Conservation (phyloP, 2,329 filamentous ascomycete genomes). For the Arthroderma sp. region DNA sequence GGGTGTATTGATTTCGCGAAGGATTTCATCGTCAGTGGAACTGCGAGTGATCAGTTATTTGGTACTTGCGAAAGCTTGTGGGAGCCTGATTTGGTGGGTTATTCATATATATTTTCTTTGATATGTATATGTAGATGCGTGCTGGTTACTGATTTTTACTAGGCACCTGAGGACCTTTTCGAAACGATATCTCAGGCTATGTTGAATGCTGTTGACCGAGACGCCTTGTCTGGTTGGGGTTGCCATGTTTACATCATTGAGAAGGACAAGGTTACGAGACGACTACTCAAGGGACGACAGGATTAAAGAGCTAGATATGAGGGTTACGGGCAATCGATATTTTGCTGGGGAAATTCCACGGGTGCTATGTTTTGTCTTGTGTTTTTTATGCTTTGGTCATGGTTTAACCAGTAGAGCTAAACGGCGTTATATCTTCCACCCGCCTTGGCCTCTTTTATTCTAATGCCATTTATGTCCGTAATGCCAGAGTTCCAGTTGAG, state of each 20-base stretch:
- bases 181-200: constrained; percentile 96
- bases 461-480: no score
- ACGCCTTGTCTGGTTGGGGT: constrained; percentile 94
- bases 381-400: neutral
- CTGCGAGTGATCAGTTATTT: constrained; percentile 92
- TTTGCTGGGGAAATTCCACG: neutral
- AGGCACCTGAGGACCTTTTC: constrained; percentile 89
- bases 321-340: neutral
- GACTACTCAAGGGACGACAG: constrained; percentile 94
- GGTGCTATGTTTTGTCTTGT: neutral
- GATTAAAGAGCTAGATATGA: constrained; percentile 44
- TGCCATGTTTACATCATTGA: constrained; percentile 99
- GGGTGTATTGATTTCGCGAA: constrained; percentile 99
- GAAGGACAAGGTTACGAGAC: constrained; percentile 99
- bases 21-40: constrained; percentile 97
- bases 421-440: no score
- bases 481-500: no score
- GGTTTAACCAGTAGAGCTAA: no score
- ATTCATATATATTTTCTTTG: neutral
- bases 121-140: neutral
- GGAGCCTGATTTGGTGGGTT: constrained; percentile 85
- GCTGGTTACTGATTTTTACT: neutral
- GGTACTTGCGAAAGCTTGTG: constrained; percentile 96
- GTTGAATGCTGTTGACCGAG: constrained; percentile 89
- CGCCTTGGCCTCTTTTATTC: no score